A percentile compares a stretch with the other conserved stretches of the same genome.
Evolutionary conservation across 352 stramenopile species (phyloP).

Genomic region (Globisporangium viniferum): DNA sequence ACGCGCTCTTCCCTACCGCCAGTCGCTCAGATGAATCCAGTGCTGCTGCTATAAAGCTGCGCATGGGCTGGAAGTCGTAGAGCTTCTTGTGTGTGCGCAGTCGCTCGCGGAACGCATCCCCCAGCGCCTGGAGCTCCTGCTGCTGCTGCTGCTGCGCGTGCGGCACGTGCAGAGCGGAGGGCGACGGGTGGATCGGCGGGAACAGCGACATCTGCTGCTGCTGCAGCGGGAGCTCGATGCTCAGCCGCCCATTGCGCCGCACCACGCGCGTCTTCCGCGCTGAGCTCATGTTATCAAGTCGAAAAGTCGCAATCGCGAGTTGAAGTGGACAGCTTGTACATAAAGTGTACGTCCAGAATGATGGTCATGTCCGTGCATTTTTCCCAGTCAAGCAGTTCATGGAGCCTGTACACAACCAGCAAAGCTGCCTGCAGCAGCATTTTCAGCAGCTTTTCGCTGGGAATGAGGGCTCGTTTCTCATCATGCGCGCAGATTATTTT

Average conservation of each 20-base stretch:
- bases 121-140: constrained; percentile 18
- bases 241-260: constrained; percentile 22
- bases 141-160: constrained; percentile 15
- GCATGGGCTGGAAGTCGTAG: constrained; percentile 14
- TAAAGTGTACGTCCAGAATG: background rate
- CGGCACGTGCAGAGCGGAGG: background rate
- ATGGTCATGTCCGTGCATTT: background rate
- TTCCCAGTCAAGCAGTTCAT: background rate
- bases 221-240: constrained; percentile 9
- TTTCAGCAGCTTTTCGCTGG: too few relatives aligned
- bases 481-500: too few relatives aligned
- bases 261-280: constrained; percentile 6
- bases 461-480: too few relatives aligned
- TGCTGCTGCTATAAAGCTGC: background rate
- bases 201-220: constrained; percentile 4
- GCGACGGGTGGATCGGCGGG: constrained; percentile 14
- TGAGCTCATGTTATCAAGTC: background rate
- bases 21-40: background rate
- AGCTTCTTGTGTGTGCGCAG: constrained; percentile 18
- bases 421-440: too few relatives aligned
- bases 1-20: background rate
- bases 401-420: too few relatives aligned
- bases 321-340: background rate
- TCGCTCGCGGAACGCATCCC: constrained; percentile 20
- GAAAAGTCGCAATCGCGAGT: constrained; percentile 1